A percentile compares a stretch with the other conserved stretches of the same genome.
These are phyloP conservation scores for Inga oerstediana DNA, from an alignment of 306 rosid genomes.

Conservation along the genomic window DNA sequence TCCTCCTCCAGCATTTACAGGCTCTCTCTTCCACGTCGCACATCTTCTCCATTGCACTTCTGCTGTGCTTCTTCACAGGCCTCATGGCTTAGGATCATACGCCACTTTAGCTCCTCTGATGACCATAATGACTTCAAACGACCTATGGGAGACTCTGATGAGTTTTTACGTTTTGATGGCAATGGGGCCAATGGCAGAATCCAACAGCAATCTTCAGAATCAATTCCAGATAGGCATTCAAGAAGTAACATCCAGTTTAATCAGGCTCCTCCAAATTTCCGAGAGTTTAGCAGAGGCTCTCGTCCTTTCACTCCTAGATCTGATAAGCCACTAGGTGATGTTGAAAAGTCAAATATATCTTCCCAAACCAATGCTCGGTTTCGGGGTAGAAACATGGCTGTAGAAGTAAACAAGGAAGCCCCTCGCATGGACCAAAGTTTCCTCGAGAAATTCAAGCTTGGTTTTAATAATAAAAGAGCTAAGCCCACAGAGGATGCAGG, in stretches of 20 bases:
- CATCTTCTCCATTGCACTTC: conserved; percentile 23
- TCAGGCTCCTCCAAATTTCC: conserved; percentile 23
- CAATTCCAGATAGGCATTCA: conserved; percentile 45
- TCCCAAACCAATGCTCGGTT: conserved; percentile 35
- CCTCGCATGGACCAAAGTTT: conserved; percentile 55
- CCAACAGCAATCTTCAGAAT: conserved; percentile 31
- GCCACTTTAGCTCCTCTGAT: conserved; percentile 45
- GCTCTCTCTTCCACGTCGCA: conserved; percentile 30
- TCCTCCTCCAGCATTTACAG: conserved; percentile 31
- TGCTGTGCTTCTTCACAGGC: background rate
- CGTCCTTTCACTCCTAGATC: conserved; percentile 37
- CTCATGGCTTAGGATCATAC: conserved; percentile 32
- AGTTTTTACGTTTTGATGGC: conserved; percentile 9
- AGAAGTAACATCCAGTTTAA: conserved; percentile 39
- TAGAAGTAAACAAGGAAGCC: conserved; percentile 21
- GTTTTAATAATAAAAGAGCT: conserved; percentile 37
- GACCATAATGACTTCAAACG: conserved; percentile 26
- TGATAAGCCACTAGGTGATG: conserved; percentile 29
- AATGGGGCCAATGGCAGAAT: background rate
- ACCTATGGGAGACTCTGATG: conserved; percentile 34
- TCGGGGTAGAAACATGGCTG: conserved; percentile 32
- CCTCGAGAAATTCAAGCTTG: conserved; percentile 75
- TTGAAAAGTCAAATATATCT: conserved; percentile 19
- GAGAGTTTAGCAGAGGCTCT: conserved; percentile 25
- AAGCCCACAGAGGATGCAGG: conserved; percentile 31